Conservation (phyloP, 192 early-diverging fungal genomes). For the Coemansia sp. region DNA sequence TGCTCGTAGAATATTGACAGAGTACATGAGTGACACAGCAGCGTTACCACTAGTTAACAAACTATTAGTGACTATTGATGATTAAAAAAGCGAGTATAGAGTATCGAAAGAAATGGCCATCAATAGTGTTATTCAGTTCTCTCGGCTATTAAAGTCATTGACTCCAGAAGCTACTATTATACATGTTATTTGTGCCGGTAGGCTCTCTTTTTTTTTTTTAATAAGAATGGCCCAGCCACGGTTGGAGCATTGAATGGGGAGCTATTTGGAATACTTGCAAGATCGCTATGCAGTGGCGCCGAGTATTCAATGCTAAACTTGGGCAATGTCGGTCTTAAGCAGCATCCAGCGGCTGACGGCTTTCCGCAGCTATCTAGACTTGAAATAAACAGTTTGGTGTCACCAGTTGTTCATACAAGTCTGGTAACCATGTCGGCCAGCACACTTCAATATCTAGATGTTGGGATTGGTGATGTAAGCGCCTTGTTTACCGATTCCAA, state of each 20-base stretch:
- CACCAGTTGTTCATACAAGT: not conserved
- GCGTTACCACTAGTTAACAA: not conserved
- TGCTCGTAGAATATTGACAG: not conserved
- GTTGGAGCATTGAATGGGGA: not conserved
- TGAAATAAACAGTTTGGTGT: not conserved
- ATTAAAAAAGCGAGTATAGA: not conserved
- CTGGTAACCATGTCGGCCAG: not conserved
- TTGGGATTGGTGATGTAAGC: not conserved
- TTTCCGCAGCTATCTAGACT: not conserved
- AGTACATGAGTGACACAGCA: not conserved
- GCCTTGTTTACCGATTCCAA: not conserved
- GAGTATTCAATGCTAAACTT: not conserved
- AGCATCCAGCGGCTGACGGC: not conserved
- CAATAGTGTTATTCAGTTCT: not conserved
- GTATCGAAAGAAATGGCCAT: not conserved
- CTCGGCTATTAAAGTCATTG: not conserved
- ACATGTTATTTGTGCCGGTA: too few species aligned
- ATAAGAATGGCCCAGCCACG: too few species aligned
- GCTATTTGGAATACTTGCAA: not conserved
- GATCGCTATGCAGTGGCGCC: not conserved
- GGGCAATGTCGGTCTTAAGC: not conserved
- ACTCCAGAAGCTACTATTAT: not conserved
- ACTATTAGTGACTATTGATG: not conserved
- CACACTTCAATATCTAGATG: not conserved
- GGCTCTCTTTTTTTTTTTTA: too few species aligned